phyloP scores from a whole-genome alignment of 176 grass and related monocot genomes.

The Musa acuminata region DNA sequence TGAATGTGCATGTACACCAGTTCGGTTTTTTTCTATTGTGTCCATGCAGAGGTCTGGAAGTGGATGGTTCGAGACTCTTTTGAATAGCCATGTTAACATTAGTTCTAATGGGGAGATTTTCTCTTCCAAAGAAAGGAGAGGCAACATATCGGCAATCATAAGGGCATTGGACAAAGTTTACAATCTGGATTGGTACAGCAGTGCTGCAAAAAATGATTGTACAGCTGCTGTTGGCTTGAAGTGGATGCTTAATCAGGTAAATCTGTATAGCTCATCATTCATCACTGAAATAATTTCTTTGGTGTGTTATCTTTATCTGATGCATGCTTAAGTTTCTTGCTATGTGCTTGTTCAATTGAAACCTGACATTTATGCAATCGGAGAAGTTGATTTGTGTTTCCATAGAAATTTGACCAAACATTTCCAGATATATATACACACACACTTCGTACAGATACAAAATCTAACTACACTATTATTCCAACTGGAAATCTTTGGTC shows the following conservation, averaged over 20 bases:
- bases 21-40: conserved; percentile 6
- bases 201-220: conserved; percentile 15
- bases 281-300: background rate
- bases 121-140: conserved; percentile 12
- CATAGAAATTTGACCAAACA: too few species aligned
- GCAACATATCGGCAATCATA: background rate
- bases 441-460: too few species aligned
- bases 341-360: background rate
- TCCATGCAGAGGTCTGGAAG: conserved; percentile 15
- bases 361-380: background rate
- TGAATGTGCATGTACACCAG: conserved; percentile 5
- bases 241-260: conserved; percentile 20
- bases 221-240: conserved; percentile 5
- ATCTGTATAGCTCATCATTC: background rate
- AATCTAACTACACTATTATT: too few species aligned
- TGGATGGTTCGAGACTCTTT: conserved; percentile 16
- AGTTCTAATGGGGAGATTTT: conserved; percentile 13
- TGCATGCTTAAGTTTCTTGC: background rate
- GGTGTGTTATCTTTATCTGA: background rate
- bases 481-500: too few species aligned
- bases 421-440: too few species aligned
- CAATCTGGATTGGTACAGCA: conserved; percentile 10
- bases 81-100: conserved; percentile 13
- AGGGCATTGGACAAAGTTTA: conserved; percentile 6
- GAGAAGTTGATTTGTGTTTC: background rate